These are phyloP conservation scores for Pleurotus citrinopileatus DNA, from an alignment of 768 basidiomycete genomes.

Conservation along the genomic window DNA sequence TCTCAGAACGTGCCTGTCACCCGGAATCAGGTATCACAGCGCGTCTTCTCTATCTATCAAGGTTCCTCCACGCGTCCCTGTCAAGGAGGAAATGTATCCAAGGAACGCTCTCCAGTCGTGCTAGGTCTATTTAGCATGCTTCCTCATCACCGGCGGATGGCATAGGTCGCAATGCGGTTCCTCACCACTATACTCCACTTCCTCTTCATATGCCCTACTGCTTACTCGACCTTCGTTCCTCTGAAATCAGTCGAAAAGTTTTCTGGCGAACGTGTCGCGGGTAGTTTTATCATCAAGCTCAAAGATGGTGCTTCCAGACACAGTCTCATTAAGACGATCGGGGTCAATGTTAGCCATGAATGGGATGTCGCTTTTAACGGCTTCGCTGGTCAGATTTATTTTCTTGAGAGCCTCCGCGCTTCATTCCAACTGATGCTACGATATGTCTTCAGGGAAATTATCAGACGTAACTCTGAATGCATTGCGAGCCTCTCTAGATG, in stretches of 20 bases:
- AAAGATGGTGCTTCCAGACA: constrained; percentile 23
- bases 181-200: not conserved
- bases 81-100: no score
- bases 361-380: constrained; percentile 27
- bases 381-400: constrained; percentile 22
- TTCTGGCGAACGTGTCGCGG: not conserved
- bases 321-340: constrained; percentile 14
- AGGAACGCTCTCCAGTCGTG: no score
- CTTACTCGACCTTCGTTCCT: not conserved
- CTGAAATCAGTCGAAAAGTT: not conserved
- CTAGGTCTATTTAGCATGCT: no score
- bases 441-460: constrained; percentile 18
- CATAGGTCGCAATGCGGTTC: no score
- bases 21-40: no score
- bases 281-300: constrained; percentile 23
- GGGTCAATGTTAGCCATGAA: constrained; percentile 14
- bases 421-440: not conserved
- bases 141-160: no score
- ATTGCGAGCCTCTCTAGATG: constrained; percentile 20
- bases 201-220: not conserved
- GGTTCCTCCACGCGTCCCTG: no score
- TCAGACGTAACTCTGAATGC: constrained; percentile 16
- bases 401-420: not conserved
- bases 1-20: no score
- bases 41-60: no score